Conservation (phyloP, 1,139 yeast species). For the Candida neerlandica region DNA sequence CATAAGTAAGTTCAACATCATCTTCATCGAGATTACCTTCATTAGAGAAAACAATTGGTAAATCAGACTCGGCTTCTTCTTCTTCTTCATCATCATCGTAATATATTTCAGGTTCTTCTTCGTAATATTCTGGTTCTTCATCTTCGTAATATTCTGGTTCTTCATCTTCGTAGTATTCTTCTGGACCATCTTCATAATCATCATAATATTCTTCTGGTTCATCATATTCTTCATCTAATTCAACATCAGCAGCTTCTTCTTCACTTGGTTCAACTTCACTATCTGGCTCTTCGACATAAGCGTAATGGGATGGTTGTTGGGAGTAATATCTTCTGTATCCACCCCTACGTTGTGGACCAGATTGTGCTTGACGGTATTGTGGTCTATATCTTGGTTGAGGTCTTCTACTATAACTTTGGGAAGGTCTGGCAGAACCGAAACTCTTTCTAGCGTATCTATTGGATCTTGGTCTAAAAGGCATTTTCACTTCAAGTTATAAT, state of each 20-base stretch:
- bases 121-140: constrained; percentile 9
- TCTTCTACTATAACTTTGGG: neutral
- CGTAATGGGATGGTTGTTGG: constrained; percentile 36
- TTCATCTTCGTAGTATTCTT: constrained; percentile 17
- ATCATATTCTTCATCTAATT: neutral
- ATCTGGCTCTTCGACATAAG: constrained; percentile 46
- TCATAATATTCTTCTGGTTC: constrained; percentile 7
- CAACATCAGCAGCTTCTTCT: constrained; percentile 20
- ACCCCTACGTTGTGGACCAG: constrained; percentile 1
- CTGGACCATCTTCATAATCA: constrained; percentile 10
- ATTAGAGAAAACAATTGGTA: constrained; percentile 9
- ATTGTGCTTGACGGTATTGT: neutral
- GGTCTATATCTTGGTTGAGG: neutral
- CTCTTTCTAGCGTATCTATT: constrained; percentile 12
- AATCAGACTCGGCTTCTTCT: neutral
- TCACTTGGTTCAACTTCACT: constrained; percentile 28
- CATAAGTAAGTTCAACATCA: constrained; percentile 13
- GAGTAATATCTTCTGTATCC: constrained; percentile 37
- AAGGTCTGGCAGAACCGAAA: constrained; percentile 8
- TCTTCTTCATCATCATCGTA: constrained; percentile 8
- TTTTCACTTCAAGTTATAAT: constrained; percentile 1
- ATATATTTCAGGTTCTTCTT: constrained; percentile 2
- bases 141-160: constrained; percentile 21
- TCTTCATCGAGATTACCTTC: constrained; percentile 12
- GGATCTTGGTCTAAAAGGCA: constrained; percentile 9